A percentile compares a stretch with the other conserved stretches of the same genome.
Conservation (phyloP, 306 rosid genomes). For the Prunus armeniaca region DNA sequence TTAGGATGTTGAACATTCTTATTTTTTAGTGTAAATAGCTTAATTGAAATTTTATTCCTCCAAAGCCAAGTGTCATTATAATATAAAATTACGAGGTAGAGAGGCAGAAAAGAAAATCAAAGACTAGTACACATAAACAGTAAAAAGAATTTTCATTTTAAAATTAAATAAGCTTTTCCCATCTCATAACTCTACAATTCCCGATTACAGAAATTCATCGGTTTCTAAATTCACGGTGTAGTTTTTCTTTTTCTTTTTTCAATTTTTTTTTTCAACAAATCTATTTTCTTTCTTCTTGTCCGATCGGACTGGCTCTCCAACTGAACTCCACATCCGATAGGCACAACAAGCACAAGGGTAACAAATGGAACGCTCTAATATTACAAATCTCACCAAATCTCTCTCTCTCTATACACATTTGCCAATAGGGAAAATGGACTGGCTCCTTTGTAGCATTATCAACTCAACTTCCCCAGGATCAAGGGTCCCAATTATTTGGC, state of each 20-base stretch:
- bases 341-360: constrained; percentile 63
- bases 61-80: too few species aligned
- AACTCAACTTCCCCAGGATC: constrained; percentile 36
- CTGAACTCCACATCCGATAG: constrained; percentile 35
- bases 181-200: constrained; percentile 75
- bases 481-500: constrained; percentile 19
- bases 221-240: constrained; percentile 61
- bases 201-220: constrained; percentile 64
- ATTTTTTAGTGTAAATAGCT: background rate
- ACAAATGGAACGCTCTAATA: constrained; percentile 65
- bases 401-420: constrained; percentile 73
- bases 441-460: constrained; percentile 28
- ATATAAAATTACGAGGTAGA: too few species aligned
- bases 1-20: too few species aligned
- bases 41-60: too few species aligned
- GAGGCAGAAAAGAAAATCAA: background rate
- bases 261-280: constrained; percentile 21
- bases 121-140: constrained; percentile 15
- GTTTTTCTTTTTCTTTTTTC: constrained; percentile 3
- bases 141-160: constrained; percentile 59
- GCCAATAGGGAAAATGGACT: constrained; percentile 46
- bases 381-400: constrained; percentile 68
- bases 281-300: constrained; percentile 48
- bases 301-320: constrained; percentile 41
- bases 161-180: constrained; percentile 60